Evolutionary conservation across 495 filamentous ascomycete species (phyloP).

Genomic region (Aspergillus affinis): DNA sequence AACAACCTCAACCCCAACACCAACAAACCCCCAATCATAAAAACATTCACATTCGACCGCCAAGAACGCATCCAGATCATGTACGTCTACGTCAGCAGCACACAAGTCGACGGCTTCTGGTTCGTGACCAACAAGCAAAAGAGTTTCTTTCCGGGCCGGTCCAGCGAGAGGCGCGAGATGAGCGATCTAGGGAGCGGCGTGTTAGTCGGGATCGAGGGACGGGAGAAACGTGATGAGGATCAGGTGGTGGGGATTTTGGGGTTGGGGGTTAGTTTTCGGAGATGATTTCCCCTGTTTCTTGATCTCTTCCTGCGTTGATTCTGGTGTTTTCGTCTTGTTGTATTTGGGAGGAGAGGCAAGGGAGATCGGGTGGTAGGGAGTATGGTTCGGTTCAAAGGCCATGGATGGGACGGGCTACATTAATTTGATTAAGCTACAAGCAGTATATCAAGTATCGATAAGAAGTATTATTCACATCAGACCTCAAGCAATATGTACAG

Average conservation of each 20-base stretch:
- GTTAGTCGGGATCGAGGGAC: background rate
- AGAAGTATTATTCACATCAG: background rate
- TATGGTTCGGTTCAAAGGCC: too few relatives aligned
- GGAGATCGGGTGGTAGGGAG: too few relatives aligned
- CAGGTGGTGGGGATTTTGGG: background rate
- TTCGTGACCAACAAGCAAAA: conserved; percentile 3
- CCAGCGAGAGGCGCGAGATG: conserved; percentile 1
- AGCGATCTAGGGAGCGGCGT: conserved; percentile 1
- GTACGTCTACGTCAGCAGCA: background rate
- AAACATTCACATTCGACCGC: background rate
- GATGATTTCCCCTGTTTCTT: background rate
- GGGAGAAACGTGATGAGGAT: background rate
- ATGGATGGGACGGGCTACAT: too few relatives aligned
- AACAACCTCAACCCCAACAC: too few relatives aligned
- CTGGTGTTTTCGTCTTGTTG: too few relatives aligned
- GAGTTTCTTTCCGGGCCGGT: conserved; percentile 1
- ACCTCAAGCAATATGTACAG: background rate
- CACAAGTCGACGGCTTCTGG: background rate
- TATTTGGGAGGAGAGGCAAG: too few relatives aligned
- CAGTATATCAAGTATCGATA: background rate
- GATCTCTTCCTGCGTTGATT: too few relatives aligned
- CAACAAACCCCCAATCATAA: background rate
- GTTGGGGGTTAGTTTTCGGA: conserved; percentile 1
- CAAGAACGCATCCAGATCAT: conserved; percentile 6
- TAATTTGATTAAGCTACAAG: too few relatives aligned